A percentile compares a stretch with the other conserved stretches of the same genome.
Conservation (phyloP, 2,329 filamentous ascomycete genomes). For the Eutypa lata region DNA sequence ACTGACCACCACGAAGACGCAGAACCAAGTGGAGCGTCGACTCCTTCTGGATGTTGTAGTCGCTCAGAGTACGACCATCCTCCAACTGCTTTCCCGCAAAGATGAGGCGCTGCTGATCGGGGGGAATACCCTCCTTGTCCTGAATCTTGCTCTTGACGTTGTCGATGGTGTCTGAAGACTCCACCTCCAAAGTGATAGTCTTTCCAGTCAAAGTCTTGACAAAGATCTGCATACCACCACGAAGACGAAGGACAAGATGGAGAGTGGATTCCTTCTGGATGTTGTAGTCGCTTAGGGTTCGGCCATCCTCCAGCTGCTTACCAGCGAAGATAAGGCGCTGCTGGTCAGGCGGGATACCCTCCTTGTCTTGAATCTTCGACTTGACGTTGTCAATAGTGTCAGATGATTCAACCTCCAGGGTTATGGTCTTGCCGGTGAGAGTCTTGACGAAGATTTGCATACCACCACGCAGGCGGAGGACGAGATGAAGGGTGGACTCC, state of each 20-base stretch:
- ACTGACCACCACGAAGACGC: constrained; percentile 65
- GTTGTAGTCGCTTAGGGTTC: constrained; percentile 92
- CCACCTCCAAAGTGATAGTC: constrained; percentile 67
- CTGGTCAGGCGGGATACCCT: constrained; percentile 91
- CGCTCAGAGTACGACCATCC: constrained; percentile 76
- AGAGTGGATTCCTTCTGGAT: constrained; percentile 90
- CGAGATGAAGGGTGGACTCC: constrained; percentile 80
- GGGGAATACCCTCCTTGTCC: constrained; percentile 70
- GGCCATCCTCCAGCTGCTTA: constrained; percentile 90
- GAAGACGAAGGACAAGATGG: constrained; percentile 75
- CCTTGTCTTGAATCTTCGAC: constrained; percentile 88
- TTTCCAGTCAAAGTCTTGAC: constrained; percentile 70
- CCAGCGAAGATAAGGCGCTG: constrained; percentile 92
- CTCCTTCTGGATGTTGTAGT: constrained; percentile 86
- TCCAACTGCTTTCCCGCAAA: constrained; percentile 71
- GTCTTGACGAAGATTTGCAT: constrained; percentile 91
- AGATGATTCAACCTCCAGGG: constrained; percentile 81
- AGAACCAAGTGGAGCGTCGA: constrained; percentile 69
- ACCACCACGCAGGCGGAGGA: constrained; percentile 83
- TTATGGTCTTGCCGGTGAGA: constrained; percentile 90
- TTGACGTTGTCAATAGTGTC: constrained; percentile 96
- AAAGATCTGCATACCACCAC: constrained; percentile 77
- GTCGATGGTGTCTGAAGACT: constrained; percentile 67
- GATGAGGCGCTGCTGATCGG: constrained; percentile 68
- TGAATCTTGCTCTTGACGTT: constrained; percentile 71